phyloP scores from a whole-genome alignment of 2,329 filamentous ascomycete genomes.

The Penicillium olsonii region DNA sequence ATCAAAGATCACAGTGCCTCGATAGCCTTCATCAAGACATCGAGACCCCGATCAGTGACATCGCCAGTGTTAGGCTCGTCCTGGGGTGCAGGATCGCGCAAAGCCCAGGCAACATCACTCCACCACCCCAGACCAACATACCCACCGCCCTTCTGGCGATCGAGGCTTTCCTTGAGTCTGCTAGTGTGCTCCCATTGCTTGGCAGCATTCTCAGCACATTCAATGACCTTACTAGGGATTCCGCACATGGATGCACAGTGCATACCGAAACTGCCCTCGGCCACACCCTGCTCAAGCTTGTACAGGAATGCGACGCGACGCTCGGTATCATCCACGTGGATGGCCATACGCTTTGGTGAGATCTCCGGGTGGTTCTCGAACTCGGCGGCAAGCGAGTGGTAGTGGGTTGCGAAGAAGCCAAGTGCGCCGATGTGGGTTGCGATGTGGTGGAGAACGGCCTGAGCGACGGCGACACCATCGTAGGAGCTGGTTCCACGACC shows the following conservation, averaged over 20 bases:
- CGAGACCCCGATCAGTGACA: constrained; percentile 53
- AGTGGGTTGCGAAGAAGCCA: constrained; percentile 97
- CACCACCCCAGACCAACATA: constrained; percentile 83
- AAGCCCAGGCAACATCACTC: constrained; percentile 80
- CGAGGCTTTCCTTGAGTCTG: constrained; percentile 81
- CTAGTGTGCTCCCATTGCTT: constrained; percentile 95
- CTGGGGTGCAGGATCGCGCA: constrained; percentile 55
- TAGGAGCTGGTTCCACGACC: constrained; percentile 94
- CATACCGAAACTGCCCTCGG: constrained; percentile 97
- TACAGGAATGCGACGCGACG: constrained; percentile 95
- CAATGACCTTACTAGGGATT: constrained; percentile 78
- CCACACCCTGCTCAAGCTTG: constrained; percentile 87
- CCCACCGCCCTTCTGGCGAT: constrained; percentile 74
- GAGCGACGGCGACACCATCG: constrained; percentile 93
- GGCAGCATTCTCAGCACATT: constrained; percentile 83
- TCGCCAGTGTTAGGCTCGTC: constrained; percentile 35
- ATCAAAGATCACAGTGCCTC: constrained; percentile 48
- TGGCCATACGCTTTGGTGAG: constrained; percentile 83
- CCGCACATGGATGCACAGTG: constrained; percentile 99
- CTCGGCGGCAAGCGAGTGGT: constrained; percentile 89
- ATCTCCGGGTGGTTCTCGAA: constrained; percentile 91
- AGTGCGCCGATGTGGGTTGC: constrained; percentile 90
- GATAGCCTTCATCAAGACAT: constrained; percentile 60
- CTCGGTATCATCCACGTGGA: constrained; percentile 82
- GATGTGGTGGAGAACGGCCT: constrained; percentile 95